Conservation (phyloP, 768 basidiomycete species). For the Tephrocybe sp. region DNA sequence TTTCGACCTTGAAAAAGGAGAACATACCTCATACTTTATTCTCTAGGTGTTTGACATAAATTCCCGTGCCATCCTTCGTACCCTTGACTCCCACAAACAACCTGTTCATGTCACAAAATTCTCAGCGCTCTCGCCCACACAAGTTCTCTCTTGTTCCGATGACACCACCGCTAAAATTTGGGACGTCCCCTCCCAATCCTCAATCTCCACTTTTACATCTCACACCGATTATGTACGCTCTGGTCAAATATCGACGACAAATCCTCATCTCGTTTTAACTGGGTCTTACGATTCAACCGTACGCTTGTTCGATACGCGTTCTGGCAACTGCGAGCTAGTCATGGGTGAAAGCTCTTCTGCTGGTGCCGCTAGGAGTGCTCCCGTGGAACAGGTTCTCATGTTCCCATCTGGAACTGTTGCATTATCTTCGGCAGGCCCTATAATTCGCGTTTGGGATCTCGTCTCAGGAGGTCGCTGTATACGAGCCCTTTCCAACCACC, state of each 20-base stretch:
- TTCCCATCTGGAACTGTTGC: slow-evolving; percentile 88
- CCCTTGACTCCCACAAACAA: slow-evolving; percentile 91
- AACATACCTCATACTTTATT: slow-evolving; percentile 1
- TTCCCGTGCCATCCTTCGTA: slow-evolving; percentile 89
- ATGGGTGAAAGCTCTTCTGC: slow-evolving; percentile 51
- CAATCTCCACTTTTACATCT: slow-evolving; percentile 72
- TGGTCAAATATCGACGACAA: slow-evolving; percentile 79
- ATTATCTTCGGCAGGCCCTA: slow-evolving; percentile 86
- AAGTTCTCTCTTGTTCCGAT: slow-evolving; percentile 92
- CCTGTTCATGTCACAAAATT: slow-evolving; percentile 95
- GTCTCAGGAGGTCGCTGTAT: slow-evolving; percentile 88
- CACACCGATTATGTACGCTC: slow-evolving; percentile 97
- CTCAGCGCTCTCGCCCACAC: slow-evolving; percentile 75
- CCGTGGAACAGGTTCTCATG: slow-evolving; percentile 91
- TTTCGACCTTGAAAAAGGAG: background rate
- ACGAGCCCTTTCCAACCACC: slow-evolving; percentile 93
- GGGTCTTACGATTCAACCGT: slow-evolving; percentile 95
- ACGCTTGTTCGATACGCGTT: slow-evolving; percentile 82
- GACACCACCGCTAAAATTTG: slow-evolving; percentile 92
- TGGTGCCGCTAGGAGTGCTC: slow-evolving; percentile 39
- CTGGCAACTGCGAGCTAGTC: slow-evolving; percentile 79
- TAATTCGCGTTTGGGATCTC: slow-evolving; percentile 93
- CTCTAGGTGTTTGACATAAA: slow-evolving; percentile 86
- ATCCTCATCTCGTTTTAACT: slow-evolving; percentile 82
- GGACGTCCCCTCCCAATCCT: slow-evolving; percentile 89